A percentile compares a stretch with the other conserved stretches of the same genome.
phyloP scores from a whole-genome alignment of 768 basidiomycete species.

The Tulasnella sp. region DNA sequence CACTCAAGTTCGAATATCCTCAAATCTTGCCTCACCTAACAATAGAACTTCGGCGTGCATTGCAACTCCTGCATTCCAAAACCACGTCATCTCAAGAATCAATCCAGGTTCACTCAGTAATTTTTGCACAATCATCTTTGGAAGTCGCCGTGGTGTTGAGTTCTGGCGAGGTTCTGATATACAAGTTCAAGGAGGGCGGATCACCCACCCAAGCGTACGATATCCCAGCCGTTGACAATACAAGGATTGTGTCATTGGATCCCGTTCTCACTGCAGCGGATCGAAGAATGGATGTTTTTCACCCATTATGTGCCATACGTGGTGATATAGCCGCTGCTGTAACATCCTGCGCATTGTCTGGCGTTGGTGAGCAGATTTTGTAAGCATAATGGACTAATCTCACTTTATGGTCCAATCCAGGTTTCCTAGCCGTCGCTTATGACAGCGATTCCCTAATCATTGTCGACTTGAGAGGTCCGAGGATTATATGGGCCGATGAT shows the following conservation, averaged over 20 bases:
- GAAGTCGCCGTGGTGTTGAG: conserved; percentile 43
- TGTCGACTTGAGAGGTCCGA: conserved; percentile 63
- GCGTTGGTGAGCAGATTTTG: conserved; percentile 44
- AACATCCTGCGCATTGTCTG: conserved; percentile 48
- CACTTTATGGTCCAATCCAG: conserved; percentile 27
- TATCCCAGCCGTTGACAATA: background rate
- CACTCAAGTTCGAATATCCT: conserved; percentile 52
- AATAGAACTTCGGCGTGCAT: conserved; percentile 41
- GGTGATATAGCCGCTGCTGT: conserved; percentile 28
- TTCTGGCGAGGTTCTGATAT: conserved; percentile 47
- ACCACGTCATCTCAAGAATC: conserved; percentile 21
- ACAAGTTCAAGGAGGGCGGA: conserved; percentile 25
- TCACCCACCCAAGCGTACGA: background rate
- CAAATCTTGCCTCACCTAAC: conserved; percentile 46
- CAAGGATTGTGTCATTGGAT: background rate
- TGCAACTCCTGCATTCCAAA: conserved; percentile 27
- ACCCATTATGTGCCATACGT: background rate
- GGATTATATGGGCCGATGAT: conserved; percentile 42
- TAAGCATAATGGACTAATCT: background rate
- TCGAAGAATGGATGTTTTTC: background rate
- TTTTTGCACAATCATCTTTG: conserved; percentile 42
- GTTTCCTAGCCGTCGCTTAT: conserved; percentile 67
- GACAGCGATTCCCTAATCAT: conserved; percentile 44
- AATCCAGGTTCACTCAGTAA: conserved; percentile 32
- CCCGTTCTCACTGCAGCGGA: background rate